These are phyloP conservation scores for grape (Vitis vinifera) DNA, from an alignment of 164 flowering plant genomes.

Conservation along the genomic window DNA sequence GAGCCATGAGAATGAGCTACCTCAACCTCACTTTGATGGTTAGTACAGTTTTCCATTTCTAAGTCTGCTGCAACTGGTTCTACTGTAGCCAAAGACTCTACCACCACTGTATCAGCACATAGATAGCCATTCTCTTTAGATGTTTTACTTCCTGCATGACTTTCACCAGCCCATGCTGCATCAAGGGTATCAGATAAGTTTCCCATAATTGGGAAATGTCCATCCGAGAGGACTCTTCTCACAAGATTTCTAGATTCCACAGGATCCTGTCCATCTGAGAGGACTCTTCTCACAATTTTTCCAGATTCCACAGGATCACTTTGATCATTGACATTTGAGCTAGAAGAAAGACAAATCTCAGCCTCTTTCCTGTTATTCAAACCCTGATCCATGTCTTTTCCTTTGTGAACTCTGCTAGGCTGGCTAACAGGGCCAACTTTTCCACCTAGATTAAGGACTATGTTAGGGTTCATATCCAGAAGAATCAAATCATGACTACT, in stretches of 20 bases:
- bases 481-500: conserved; percentile 34
- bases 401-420: conserved; percentile 19
- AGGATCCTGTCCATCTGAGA: too few species aligned
- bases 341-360: conserved; percentile 13
- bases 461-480: conserved; percentile 24
- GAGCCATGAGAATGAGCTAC: conserved; percentile 24
- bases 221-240: conserved; percentile 56
- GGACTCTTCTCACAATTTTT: too few species aligned
- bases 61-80: conserved; percentile 11
- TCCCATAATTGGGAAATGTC: conserved; percentile 44
- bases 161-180: conserved; percentile 87
- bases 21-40: conserved; percentile 17
- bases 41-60: conserved; percentile 2
- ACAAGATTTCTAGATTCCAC: conserved; percentile 31
- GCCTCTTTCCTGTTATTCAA: conserved; percentile 17
- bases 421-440: conserved; percentile 12
- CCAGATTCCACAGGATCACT: conserved; percentile 27
- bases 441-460: conserved; percentile 20
- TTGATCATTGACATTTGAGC: conserved; percentile 18
- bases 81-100: conserved; percentile 17
- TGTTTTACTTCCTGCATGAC: conserved; percentile 26
- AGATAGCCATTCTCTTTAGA: conserved; percentile 34
- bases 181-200: conserved; percentile 77
- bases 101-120: conserved; percentile 25
- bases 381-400: conserved; percentile 15